Base-by-base conservation (phyloP, 208 protist genomes). In the Leishmania mexicana region DNA sequence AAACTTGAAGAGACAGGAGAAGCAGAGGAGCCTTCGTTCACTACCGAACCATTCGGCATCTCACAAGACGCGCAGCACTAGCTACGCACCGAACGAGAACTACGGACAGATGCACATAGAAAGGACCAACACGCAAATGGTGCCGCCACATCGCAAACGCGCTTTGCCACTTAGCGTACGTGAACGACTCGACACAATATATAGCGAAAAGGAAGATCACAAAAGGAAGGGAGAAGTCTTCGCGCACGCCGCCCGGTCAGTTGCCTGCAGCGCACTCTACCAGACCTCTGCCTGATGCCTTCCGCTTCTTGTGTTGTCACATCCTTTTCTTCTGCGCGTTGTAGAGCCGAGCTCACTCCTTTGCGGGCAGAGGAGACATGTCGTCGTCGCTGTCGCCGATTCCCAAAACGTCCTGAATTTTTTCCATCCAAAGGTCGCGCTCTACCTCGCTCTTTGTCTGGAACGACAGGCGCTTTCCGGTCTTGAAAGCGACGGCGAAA, bases 381-480 rank as follows among this genome's bases (percentile, higher is more conserved):
- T 81, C 71, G 38, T 89, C 86, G 49, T 95, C 87, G 65, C 88
- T 88, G 75, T 94, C 89, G n/a, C 85, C 90, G 75, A 96, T 93
- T 19, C 93, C 93, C 31, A 96, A 84, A 1, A 92, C 93, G 24
- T 96, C 90, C 76, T 96, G 93, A 68, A 96, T 96, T 78, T 96
- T 96, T 58, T 87, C 83, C 90, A 96, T 96, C 93, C 93, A 96
- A 47, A 80, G 78, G 80, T 91, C 88, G 42, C 92, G 88, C 77
- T 96, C 90, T 40, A 84, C 80, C 68, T 92, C 86, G 65, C 86
- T 90, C 74, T 89, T 88, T 1, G 90, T 90, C 76, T 95, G 92
- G 70, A 95, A 95, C 4, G 89, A 91, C 19, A 95, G 83, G 8
- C 92, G 86, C 82, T 93, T 94, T 21, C 92, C 92, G 0, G 90